Conservation (phyloP, 306 rosid species). For the Trifolium repens region DNA sequence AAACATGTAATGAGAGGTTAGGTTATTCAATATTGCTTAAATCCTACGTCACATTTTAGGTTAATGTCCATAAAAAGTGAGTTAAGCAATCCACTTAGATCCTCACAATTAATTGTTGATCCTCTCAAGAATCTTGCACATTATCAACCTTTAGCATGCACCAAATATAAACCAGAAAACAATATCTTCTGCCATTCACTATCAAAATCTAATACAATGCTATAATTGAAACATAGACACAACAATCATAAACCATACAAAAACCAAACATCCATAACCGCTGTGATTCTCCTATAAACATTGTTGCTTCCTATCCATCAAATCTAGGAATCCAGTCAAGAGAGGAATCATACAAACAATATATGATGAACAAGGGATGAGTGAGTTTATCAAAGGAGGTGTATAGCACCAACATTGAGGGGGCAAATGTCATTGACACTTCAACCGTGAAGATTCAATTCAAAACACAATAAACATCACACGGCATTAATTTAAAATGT, state of each 20-base stretch:
- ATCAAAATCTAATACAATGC: constrained; percentile 30
- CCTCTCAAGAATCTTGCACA: no score
- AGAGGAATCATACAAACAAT: constrained; percentile 3
- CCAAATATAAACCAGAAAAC: not conserved
- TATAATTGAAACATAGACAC: not conserved
- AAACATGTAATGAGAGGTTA: not conserved
- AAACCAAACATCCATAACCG: constrained; percentile 14
- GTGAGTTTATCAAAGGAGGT: constrained; percentile 24
- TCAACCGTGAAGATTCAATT: constrained; percentile 65
- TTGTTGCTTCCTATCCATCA: constrained; percentile 31
- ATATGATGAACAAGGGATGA: not conserved
- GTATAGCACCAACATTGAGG: constrained; percentile 12
- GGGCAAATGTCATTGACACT: constrained; percentile 32
- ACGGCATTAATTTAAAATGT: constrained; percentile 51
- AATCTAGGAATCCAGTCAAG: constrained; percentile 18
- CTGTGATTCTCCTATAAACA: constrained; percentile 6
- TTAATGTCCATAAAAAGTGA: no score
- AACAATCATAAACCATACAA: constrained; percentile 1
- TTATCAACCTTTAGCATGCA: not conserved
- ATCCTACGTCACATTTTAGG: not conserved
- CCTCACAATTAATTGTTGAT: no score
- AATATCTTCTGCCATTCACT: constrained; percentile 12
- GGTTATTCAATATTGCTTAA: not conserved
- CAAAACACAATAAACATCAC: constrained; percentile 61
- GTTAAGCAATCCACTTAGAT: no score